A percentile compares a stretch with the other conserved stretches of the same genome.
Conservation (phyloP, 352 stramenopile genomes). For the Phytophthora palmivora region DNA sequence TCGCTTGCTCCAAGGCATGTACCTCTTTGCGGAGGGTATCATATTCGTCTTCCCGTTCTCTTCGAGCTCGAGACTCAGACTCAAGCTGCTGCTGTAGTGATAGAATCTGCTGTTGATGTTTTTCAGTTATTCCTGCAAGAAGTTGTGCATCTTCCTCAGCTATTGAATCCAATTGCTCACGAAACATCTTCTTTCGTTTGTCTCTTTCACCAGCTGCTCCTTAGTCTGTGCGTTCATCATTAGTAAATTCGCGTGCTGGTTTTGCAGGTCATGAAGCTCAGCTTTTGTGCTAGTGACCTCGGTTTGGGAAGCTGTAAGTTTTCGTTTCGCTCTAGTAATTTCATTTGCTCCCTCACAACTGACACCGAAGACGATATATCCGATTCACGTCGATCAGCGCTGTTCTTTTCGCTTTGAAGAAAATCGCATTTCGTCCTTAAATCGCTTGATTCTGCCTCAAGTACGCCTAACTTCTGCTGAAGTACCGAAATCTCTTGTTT, state of each 20-base stretch:
- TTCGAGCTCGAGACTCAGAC: slow-evolving; percentile 11
- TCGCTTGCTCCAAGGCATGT: slow-evolving; percentile 28
- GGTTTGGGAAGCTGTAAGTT: slow-evolving; percentile 21
- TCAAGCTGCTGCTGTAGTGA: slow-evolving; percentile 34
- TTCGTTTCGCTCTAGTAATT: slow-evolving; percentile 22
- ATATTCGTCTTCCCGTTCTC: slow-evolving; percentile 33
- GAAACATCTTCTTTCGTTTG: slow-evolving; percentile 47
- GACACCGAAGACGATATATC: slow-evolving; percentile 8
- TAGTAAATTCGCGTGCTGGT: slow-evolving; percentile 31
- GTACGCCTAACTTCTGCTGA: slow-evolving; percentile 14
- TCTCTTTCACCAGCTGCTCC: slow-evolving; percentile 51
- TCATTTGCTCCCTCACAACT: slow-evolving; percentile 15
- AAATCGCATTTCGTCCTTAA: slow-evolving; percentile 15
- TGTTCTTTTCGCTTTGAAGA: slow-evolving; percentile 25
- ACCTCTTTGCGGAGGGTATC: slow-evolving; percentile 36
- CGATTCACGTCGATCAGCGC: slow-evolving; percentile 3
- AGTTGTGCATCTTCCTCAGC: slow-evolving; percentile 11
- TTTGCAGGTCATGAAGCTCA: slow-evolving; percentile 39
- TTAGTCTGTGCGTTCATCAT: slow-evolving; percentile 48
- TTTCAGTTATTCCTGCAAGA: slow-evolving; percentile 4
- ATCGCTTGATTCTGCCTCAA: slow-evolving; percentile 21
- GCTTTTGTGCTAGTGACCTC: slow-evolving; percentile 29
- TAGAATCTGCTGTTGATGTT: slow-evolving; percentile 21
- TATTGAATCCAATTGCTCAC: slow-evolving; percentile 36
- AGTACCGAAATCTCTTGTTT: slow-evolving; percentile 23